phyloP scores from a whole-genome alignment of 75 land plant species.

The Sequoia sempervirens region DNA sequence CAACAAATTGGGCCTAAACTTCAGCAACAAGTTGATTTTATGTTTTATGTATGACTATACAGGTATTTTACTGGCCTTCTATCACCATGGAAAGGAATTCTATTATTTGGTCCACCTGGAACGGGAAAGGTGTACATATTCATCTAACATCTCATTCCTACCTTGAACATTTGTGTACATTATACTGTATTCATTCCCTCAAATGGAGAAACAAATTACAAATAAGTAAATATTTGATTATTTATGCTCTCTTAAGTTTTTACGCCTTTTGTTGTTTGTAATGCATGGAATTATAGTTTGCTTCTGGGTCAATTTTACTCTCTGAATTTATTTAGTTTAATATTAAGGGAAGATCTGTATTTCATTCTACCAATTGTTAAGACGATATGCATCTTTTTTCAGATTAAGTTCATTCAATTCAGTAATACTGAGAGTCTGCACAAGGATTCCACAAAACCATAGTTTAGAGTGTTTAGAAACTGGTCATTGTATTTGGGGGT shows the following conservation, averaged over 20 bases:
- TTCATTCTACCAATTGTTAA: background rate
- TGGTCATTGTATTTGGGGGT: background rate
- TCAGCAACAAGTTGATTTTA: background rate
- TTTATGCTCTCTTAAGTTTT: background rate
- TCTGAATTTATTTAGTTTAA: background rate
- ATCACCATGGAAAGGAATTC: slow-evolving; percentile 98
- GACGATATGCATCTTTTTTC: background rate
- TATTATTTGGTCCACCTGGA: slow-evolving; percentile 98
- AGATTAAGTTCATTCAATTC: background rate
- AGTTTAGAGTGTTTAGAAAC: background rate
- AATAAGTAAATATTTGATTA: slow-evolving; percentile 1
- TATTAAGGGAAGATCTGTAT: background rate
- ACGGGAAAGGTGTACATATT: slow-evolving; percentile 78
- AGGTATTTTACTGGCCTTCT: slow-evolving; percentile 95
- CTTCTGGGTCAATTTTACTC: background rate
- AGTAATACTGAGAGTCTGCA: background rate
- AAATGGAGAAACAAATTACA: background rate
- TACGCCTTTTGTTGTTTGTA: background rate
- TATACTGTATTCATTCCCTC: background rate
- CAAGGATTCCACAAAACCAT: background rate
- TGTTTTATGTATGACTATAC: background rate
- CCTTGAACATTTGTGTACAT: slow-evolving; percentile 6
- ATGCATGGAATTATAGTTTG: background rate
- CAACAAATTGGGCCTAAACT: background rate
- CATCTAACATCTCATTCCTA: background rate